These are phyloP conservation scores for Trichoderma sp. DNA, from an alignment of 2,329 filamentous ascomycete genomes.

Conservation along the genomic window DNA sequence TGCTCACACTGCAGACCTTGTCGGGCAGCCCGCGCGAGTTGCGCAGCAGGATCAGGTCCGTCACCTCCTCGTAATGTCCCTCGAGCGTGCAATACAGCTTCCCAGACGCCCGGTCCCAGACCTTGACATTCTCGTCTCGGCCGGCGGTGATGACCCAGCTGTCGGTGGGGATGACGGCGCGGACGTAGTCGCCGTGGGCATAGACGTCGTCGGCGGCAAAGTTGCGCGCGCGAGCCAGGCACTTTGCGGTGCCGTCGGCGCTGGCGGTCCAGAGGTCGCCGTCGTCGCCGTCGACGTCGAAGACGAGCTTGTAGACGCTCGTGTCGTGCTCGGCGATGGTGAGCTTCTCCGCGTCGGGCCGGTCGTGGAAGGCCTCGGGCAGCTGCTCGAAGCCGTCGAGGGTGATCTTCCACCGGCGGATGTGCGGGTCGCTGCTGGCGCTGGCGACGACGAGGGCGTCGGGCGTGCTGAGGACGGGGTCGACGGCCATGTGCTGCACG, in stretches of 20 bases:
- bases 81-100: conserved; percentile 72
- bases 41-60: conserved; percentile 68
- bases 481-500: conserved; percentile 76
- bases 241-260: conserved; percentile 85
- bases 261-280: conserved; percentile 90
- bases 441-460: conserved; percentile 67
- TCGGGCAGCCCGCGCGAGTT: conserved; percentile 42
- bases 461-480: conserved; percentile 61
- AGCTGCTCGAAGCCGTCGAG: conserved; percentile 58
- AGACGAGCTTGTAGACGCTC: conserved; percentile 79
- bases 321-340: conserved; percentile 83
- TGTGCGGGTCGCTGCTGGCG: conserved; percentile 77
- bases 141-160: conserved; percentile 86
- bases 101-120: conserved; percentile 79
- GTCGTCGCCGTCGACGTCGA: conserved; percentile 63
- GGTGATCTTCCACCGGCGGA: conserved; percentile 74
- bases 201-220: conserved; percentile 75
- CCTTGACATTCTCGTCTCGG: conserved; percentile 84
- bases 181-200: conserved; percentile 85
- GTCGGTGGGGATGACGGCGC: conserved; percentile 74
- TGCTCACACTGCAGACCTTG: conserved; percentile 76
- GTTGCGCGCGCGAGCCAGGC: conserved; percentile 66
- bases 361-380: conserved; percentile 48
- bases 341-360: conserved; percentile 48
- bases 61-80: conserved; percentile 94